A percentile compares a stretch with the other conserved stretches of the same genome.
phyloP scores from a whole-genome alignment of 805 yeast species.

The Zygosaccharomyces pseudorouxii region DNA sequence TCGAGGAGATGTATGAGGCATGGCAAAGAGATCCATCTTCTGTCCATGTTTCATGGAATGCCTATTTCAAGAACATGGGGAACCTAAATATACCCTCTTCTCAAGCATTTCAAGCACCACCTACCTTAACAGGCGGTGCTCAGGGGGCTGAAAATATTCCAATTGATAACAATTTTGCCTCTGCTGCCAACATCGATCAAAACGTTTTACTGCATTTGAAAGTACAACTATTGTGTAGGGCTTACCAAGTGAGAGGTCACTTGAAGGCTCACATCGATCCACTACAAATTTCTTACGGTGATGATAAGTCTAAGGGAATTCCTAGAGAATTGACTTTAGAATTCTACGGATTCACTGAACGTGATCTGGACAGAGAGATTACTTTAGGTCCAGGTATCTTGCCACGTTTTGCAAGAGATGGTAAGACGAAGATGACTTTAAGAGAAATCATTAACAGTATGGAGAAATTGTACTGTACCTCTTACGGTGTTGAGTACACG shows the following conservation, averaged over 20 bases:
- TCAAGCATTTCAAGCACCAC: conserved; percentile 84
- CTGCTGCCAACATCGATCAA: conserved; percentile 46
- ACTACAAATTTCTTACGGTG: conserved; percentile 83
- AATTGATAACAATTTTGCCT: conserved; percentile 25
- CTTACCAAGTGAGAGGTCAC: conserved; percentile 98
- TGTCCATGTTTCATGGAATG: conserved; percentile 96
- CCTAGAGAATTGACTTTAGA: conserved; percentile 91
- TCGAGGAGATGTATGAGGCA: conserved; percentile 96
- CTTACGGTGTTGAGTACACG: conserved; percentile 91
- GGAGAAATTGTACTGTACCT: conserved; percentile 79
- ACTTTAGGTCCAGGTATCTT: conserved; percentile 96
- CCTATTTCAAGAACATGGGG: conserved; percentile 89
- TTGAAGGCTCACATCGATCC: conserved; percentile 94
- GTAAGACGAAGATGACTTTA: conserved; percentile 59
- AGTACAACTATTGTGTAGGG: conserved; percentile 93
- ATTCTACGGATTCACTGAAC: conserved; percentile 85
- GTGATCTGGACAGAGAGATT: conserved; percentile 77
- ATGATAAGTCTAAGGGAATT: conserved; percentile 44
- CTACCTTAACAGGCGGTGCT: conserved; percentile 78
- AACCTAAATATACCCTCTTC: conserved; percentile 64
- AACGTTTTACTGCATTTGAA: conserved; percentile 85
- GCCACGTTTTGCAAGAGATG: conserved; percentile 76
- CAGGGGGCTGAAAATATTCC: conserved; percentile 66
- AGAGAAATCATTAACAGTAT: conserved; percentile 73
- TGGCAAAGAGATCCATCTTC: conserved; percentile 88